Percentiles rank a stretch among this genome's conserved stretches.
phyloP scores from a whole-genome alignment of 2,329 filamentous ascomycete genomes.

The Ascomycota sp. region DNA sequence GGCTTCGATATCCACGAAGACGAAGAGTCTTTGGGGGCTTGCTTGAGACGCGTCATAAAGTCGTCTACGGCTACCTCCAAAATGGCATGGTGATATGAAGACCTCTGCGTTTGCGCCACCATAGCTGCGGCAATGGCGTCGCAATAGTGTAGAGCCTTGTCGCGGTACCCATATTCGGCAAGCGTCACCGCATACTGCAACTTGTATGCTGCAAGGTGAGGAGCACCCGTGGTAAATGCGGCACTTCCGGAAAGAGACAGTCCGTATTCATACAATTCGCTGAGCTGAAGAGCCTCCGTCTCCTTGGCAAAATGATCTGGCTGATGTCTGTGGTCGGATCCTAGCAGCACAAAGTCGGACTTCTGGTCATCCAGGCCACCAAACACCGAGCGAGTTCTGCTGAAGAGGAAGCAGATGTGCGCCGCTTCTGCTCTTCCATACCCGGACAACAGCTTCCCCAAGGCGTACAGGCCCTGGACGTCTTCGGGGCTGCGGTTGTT shows the following conservation, averaged over 20 bases:
- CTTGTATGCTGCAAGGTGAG: slow-evolving; percentile 82
- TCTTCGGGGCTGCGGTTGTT: slow-evolving; percentile 78
- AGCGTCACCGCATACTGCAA: slow-evolving; percentile 68
- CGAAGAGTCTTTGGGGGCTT: slow-evolving; percentile 63
- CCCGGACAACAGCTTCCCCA: slow-evolving; percentile 63
- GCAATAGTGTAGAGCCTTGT: slow-evolving; percentile 80
- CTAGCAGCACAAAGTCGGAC: slow-evolving; percentile 63
- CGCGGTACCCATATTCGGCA: slow-evolving; percentile 62
- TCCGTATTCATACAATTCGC: slow-evolving; percentile 87
- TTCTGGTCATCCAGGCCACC: slow-evolving; percentile 67
- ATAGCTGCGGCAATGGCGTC: slow-evolving; percentile 62
- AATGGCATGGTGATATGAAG: slow-evolving; percentile 63
- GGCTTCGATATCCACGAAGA: slow-evolving; percentile 87
- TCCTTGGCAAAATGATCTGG: slow-evolving; percentile 58
- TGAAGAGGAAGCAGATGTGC: slow-evolving; percentile 86
- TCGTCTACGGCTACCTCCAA: slow-evolving; percentile 67
- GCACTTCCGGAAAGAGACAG: slow-evolving; percentile 43
- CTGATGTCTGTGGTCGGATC: slow-evolving; percentile 58
- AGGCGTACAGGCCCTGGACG: slow-evolving; percentile 51
- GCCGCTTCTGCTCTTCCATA: slow-evolving; percentile 84
- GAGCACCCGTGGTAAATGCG: slow-evolving; percentile 36
- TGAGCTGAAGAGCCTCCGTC: slow-evolving; percentile 75
- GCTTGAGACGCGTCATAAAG: slow-evolving; percentile 60
- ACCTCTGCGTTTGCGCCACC: slow-evolving; percentile 61
- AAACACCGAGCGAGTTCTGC: slow-evolving; percentile 48